These are phyloP conservation scores for Russula ochroleuca DNA, from an alignment of 768 basidiomycete genomes.

Conservation along the genomic window DNA sequence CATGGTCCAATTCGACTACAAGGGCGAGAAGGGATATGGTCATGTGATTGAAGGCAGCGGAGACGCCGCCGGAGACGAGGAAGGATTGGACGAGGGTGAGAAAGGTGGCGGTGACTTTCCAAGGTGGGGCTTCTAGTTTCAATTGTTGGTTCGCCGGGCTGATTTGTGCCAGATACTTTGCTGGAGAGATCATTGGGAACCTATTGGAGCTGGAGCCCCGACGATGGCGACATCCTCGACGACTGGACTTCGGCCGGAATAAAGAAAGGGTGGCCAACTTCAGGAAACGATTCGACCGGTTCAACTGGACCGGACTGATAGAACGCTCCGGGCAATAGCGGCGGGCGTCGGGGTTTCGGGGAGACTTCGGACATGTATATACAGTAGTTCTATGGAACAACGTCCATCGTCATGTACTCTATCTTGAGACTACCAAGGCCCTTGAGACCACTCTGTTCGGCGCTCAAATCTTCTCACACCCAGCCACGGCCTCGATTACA, in stretches of 20 bases:
- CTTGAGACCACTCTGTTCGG: not conserved
- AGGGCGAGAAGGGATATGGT: slow-evolving; percentile 96
- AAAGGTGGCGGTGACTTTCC: slow-evolving; percentile 92
- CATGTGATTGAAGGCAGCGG: slow-evolving; percentile 94
- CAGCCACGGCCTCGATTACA: not conserved
- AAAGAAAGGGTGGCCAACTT: slow-evolving; percentile 65
- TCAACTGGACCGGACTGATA: slow-evolving; percentile 79
- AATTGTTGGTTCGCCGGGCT: not conserved
- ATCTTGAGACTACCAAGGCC: not conserved
- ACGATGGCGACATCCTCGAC: slow-evolving; percentile 76
- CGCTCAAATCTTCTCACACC: not conserved
- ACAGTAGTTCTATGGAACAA: not conserved
- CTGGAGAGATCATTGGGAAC: slow-evolving; percentile 91
- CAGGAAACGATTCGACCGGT: slow-evolving; percentile 70
- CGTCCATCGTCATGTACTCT: slow-evolving; percentile 4
- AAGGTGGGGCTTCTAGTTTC: slow-evolving; percentile 44
- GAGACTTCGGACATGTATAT: not conserved
- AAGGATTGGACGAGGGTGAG: slow-evolving; percentile 74
- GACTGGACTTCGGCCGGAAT: slow-evolving; percentile 66
- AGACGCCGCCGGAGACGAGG: slow-evolving; percentile 61
- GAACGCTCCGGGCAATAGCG: slow-evolving; percentile 33
- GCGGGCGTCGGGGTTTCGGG: not conserved
- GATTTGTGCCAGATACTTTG: slow-evolving; percentile 68
- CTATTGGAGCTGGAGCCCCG: slow-evolving; percentile 82
- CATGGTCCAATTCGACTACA: slow-evolving; percentile 98